Conservation (phyloP, 2,329 filamentous ascomycete species). For the Claviceps spartinae region DNA sequence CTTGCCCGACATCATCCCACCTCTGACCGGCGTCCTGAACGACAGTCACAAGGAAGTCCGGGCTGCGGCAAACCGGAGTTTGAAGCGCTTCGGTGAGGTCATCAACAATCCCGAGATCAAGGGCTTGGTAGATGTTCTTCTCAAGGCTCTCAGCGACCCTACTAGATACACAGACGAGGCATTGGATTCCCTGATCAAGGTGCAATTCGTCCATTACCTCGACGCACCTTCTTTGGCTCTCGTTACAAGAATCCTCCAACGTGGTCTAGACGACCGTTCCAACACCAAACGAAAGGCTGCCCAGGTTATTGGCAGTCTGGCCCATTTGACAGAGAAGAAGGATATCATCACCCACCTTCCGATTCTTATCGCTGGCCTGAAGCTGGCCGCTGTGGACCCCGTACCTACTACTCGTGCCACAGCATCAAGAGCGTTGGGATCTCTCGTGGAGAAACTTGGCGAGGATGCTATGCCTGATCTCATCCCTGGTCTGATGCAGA, state of each 20-base stretch:
- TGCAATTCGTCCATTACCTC: constrained; percentile 97
- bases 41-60: constrained; percentile 98
- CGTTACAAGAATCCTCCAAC: constrained; percentile 88
- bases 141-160: constrained; percentile 93
- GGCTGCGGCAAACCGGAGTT: constrained; percentile 78
- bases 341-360: constrained; percentile 85
- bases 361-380: constrained; percentile 80
- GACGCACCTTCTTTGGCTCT: constrained; percentile 91
- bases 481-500: constrained; percentile 94
- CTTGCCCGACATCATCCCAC: constrained; percentile 91
- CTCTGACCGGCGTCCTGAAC: constrained; percentile 83
- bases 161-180: constrained; percentile 96
- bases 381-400: constrained; percentile 81
- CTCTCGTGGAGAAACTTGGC: constrained; percentile 93
- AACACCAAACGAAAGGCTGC: constrained; percentile 92
- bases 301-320: constrained; percentile 94
- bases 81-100: constrained; percentile 96
- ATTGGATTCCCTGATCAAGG: constrained; percentile 85
- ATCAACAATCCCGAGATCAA: constrained; percentile 98
- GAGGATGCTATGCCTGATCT: constrained; percentile 94
- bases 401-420: constrained; percentile 94
- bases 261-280: constrained; percentile 80
- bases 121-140: constrained; percentile 73
- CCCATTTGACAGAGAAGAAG: constrained; percentile 91
- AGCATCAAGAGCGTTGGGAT: constrained; percentile 87